phyloP scores from a whole-genome alignment of 495 filamentous ascomycete species.

The Aspergillus asperescens region DNA sequence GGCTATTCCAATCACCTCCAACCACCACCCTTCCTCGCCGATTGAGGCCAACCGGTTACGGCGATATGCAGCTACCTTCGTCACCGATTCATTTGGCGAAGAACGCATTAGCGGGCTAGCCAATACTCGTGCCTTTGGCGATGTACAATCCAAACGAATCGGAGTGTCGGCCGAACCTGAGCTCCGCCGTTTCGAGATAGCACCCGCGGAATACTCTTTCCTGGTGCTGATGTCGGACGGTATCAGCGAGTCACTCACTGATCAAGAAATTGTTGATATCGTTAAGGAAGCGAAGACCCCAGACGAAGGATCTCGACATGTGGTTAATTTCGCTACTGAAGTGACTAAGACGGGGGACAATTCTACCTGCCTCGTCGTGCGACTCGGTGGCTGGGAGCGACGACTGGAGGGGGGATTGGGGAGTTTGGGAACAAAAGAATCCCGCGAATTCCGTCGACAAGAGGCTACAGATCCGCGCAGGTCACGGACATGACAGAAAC shows the following conservation, averaged over 20 bases:
- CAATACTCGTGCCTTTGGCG: conserved; percentile 90
- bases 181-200: conserved; percentile 64
- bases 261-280: conserved; percentile 94
- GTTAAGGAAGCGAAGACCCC: conserved; percentile 90
- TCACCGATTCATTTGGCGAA: conserved; percentile 95
- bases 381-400: conserved; percentile 93
- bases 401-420: conserved; percentile 82
- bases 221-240: conserved; percentile 85
- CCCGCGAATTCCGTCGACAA: conserved; percentile 73
- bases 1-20: conserved; percentile 72
- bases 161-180: conserved; percentile 94
- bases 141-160: conserved; percentile 83
- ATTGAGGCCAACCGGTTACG: conserved; percentile 76
- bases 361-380: conserved; percentile 87
- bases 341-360: conserved; percentile 80
- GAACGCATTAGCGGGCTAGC: conserved; percentile 91
- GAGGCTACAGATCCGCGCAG: conserved; percentile 82
- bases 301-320: conserved; percentile 70
- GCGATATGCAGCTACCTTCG: conserved; percentile 77
- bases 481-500: conserved; percentile 47
- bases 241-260: conserved; percentile 70
- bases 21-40: conserved; percentile 87
- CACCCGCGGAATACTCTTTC: conserved; percentile 79
- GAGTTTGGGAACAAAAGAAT: conserved; percentile 83
- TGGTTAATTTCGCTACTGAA: conserved; percentile 84